Base-by-base conservation (phyloP, 164 flowering plant species). In the Chimonanthus salicifolius region DNA sequence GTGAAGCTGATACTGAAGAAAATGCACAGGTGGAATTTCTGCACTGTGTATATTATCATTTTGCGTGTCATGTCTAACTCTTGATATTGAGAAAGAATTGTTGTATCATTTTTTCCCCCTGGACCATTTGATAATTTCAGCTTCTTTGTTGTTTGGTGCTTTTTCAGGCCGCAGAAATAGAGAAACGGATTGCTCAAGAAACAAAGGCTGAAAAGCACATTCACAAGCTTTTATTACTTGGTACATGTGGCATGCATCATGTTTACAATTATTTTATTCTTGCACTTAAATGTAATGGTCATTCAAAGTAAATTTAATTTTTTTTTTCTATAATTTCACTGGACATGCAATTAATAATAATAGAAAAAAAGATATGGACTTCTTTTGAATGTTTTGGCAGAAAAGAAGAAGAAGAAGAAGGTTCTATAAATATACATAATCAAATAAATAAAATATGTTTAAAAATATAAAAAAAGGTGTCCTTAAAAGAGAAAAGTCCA, bases 121-220 rank as follows among this genome's bases (percentile, higher is more conserved):
- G 20, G 33, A 33, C 33, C 6, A 45, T 54, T 5, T 58, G 21
- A 13, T 11, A 10, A 18, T n/a, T 58, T 43, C 15, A 21, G 8
- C 50, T 58, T 18, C 33, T 43, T 64, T 44, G 58, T 48, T 43
- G 7, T 20, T 18, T 72, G n/a, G 75, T 70, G 70, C 43, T 44
- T 72, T 67, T 83, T 58, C 88, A 95, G 99, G 84, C 98, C 76
- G 96, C 86, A 74, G 98, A 95, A 80, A 95, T 95, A 54, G 99
- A 95, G 81, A 88, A 96, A 77, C 85, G 97, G 71, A 92, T 95
- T 77, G 96, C 92, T 80, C 97, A 85, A 82, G 98, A 92, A 85
- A 84, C 98, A 49, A 91, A 90, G 78, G 97, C 97, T 50, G 99
- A 95, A 74, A 90, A 88, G 79, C 99, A 92, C 78, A 95, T 95